These are phyloP conservation scores for Apiotrichum montevideense DNA, from an alignment of 1,284 basidiomycete genomes.

Conservation along the genomic window DNA sequence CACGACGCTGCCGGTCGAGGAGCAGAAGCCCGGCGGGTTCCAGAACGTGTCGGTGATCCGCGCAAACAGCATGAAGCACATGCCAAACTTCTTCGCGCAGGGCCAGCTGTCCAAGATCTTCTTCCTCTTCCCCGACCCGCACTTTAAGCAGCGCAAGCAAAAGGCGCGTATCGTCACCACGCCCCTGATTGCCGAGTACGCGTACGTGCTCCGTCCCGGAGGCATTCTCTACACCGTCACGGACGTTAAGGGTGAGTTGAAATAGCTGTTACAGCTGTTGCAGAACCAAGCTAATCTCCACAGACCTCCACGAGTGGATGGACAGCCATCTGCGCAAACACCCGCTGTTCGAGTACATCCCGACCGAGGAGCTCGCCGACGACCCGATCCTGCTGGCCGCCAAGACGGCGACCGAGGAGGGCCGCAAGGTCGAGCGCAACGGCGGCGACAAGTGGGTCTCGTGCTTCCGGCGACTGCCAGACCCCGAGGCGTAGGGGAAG, in stretches of 20 bases:
- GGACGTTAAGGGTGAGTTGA: constrained; percentile 62
- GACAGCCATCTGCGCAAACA: constrained; percentile 74
- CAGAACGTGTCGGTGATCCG: constrained; percentile 92
- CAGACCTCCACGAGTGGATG: constrained; percentile 94
- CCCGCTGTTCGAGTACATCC: constrained; percentile 77
- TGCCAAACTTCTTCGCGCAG: constrained; percentile 92
- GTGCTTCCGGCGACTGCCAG: constrained; percentile 37
- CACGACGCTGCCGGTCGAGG: constrained; percentile 33
- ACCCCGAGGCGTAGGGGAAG: constrained; percentile 13
- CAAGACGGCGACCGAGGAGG: constrained; percentile 84
- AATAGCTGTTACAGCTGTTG: neutral
- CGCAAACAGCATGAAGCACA: constrained; percentile 97
- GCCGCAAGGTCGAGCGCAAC: constrained; percentile 92
- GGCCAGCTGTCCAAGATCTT: constrained; percentile 88
- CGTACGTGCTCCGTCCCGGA: constrained; percentile 81
- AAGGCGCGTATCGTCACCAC: constrained; percentile 94
- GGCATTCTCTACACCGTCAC: constrained; percentile 98
- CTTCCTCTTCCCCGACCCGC: constrained; percentile 98
- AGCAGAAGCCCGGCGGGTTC: constrained; percentile 55
- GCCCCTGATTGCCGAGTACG: constrained; percentile 84
- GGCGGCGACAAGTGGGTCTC: constrained; percentile 68
- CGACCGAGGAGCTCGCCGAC: constrained; percentile 63
- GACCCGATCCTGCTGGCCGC: constrained; percentile 69
- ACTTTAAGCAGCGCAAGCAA: constrained; percentile 97
- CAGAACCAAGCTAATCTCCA: neutral